phyloP scores from a whole-genome alignment of 1,284 basidiomycete species.

The Sporisorium exsertum region DNA sequence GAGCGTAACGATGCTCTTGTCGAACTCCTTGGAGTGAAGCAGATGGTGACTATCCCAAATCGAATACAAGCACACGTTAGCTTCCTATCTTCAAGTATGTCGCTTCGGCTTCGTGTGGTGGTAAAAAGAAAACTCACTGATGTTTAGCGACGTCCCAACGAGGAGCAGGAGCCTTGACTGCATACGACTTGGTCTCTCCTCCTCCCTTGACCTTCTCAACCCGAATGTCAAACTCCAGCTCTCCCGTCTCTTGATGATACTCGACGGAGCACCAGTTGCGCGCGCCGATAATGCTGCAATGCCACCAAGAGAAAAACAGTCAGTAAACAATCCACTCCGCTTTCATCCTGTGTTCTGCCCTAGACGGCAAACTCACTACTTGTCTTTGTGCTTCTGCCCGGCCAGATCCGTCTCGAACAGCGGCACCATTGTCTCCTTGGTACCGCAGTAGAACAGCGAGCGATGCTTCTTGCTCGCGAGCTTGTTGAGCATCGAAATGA shows the following conservation, averaged over 20 bases:
- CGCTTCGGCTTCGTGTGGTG: too few relatives aligned
- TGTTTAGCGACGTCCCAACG: constrained; percentile 39
- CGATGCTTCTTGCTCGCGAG: constrained; percentile 84
- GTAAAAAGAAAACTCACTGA: constrained; percentile 11
- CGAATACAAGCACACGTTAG: background rate
- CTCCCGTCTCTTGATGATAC: constrained; percentile 75
- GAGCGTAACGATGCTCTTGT: constrained; percentile 29
- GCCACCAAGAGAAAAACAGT: background rate
- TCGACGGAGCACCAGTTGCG: constrained; percentile 89
- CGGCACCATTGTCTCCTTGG: constrained; percentile 82
- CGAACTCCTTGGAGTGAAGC: constrained; percentile 41
- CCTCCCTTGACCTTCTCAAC: constrained; percentile 74
- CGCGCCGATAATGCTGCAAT: constrained; percentile 77
- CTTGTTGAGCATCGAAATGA: constrained; percentile 82
- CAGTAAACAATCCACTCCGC: background rate
- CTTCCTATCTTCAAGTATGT: too few relatives aligned
- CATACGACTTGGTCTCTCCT: constrained; percentile 62
- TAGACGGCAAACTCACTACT: constrained; percentile 49
- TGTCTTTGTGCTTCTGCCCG: constrained; percentile 77
- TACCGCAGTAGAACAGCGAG: constrained; percentile 69
- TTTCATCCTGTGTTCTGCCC: too few relatives aligned
- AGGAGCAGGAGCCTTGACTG: constrained; percentile 60
- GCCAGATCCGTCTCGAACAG: constrained; percentile 83
- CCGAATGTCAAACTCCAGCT: constrained; percentile 85
- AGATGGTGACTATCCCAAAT: constrained; percentile 21